Conservation (phyloP, 139 green algal genomes). For the Deuterostichococcus epilithicus region DNA sequence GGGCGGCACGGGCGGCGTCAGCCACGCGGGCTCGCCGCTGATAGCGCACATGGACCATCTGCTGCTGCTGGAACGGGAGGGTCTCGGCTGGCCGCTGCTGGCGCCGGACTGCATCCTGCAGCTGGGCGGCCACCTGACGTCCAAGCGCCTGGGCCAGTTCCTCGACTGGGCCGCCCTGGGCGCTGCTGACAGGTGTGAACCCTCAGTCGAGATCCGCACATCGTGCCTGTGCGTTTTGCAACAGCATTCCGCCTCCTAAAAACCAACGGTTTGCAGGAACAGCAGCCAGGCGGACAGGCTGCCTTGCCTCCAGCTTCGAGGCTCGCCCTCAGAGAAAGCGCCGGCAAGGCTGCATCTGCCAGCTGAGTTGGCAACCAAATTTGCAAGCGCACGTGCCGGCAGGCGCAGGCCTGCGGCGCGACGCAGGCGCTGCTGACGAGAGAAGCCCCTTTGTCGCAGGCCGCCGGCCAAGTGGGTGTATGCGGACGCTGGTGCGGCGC, state of each 20-base stretch:
- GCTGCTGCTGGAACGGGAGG: slow-evolving; percentile 45
- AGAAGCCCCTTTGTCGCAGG: not conserved
- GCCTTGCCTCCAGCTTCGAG: too few species aligned
- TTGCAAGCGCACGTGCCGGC: too few species aligned
- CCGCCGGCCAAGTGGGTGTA: slow-evolving; percentile 38
- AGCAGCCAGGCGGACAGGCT: too few species aligned
- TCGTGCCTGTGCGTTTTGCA: too few species aligned
- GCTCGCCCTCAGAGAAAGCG: too few species aligned
- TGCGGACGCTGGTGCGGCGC: slow-evolving; percentile 28
- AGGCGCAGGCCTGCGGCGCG: too few species aligned
- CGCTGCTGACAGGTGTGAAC: not conserved
- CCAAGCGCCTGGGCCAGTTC: slow-evolving; percentile 81
- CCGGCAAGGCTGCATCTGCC: too few species aligned
- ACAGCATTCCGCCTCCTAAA: too few species aligned
- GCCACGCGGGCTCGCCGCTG: slow-evolving; percentile 12
- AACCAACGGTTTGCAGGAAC: too few species aligned
- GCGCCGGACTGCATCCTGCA: slow-evolving; percentile 80
- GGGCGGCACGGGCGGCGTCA: slow-evolving; percentile 14
- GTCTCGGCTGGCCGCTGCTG: slow-evolving; percentile 44
- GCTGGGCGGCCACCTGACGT: slow-evolving; percentile 73
- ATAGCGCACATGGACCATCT: slow-evolving; percentile 78
- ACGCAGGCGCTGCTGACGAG: too few species aligned
- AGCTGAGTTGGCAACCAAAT: too few species aligned
- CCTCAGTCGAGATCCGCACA: too few species aligned
- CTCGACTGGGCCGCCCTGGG: slow-evolving; percentile 64